A percentile compares a stretch with the other conserved stretches of the same genome.
phyloP scores from a whole-genome alignment of 108 stramenopile species.

The Nitzschia palea region DNA sequence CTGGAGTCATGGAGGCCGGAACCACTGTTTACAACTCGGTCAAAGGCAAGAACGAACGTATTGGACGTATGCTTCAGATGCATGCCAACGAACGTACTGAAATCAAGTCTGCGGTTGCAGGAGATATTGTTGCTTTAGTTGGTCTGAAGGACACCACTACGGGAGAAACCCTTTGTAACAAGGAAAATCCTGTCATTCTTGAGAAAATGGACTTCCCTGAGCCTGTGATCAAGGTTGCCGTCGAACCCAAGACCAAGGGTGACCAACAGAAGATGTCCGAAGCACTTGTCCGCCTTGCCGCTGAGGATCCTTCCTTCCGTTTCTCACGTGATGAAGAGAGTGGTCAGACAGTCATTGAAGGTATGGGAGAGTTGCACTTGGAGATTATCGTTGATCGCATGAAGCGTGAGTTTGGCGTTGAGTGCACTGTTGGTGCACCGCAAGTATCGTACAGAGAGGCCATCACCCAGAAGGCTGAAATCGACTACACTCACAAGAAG shows the following conservation, averaged over 20 bases:
- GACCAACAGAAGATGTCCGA: slow-evolving; percentile 96
- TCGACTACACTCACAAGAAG: slow-evolving; percentile 99
- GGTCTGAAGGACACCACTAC: slow-evolving; percentile 97
- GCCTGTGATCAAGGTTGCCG: slow-evolving; percentile 97
- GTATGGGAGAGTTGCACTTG: slow-evolving; percentile 99
- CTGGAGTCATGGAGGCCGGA: slow-evolving; percentile 91
- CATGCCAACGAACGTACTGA: slow-evolving; percentile 96
- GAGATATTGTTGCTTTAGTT: slow-evolving; percentile 94
- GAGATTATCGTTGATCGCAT: slow-evolving; percentile 99
- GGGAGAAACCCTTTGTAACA: slow-evolving; percentile 94
- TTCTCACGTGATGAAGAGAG: slow-evolving; percentile 95
- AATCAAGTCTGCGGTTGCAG: slow-evolving; percentile 91
- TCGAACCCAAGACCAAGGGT: slow-evolving; percentile 94
- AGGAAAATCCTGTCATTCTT: slow-evolving; percentile 78
- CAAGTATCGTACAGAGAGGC: slow-evolving; percentile 98
- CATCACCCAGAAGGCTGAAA: slow-evolving; percentile 88
- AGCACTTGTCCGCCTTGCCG: slow-evolving; percentile 91
- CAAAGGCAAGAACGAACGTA: slow-evolving; percentile 97
- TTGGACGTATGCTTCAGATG: slow-evolving; percentile 97
- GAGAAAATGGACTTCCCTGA: slow-evolving; percentile 99
- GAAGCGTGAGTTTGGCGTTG: slow-evolving; percentile 98
- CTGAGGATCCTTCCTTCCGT: slow-evolving; percentile 98
- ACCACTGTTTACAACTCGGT: slow-evolving; percentile 94
- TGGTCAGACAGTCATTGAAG: slow-evolving; percentile 97
- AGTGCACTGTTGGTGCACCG: slow-evolving; percentile 88